phyloP scores from a whole-genome alignment of 2,329 filamentous ascomycete species.

The Fusarium stilboides region DNA sequence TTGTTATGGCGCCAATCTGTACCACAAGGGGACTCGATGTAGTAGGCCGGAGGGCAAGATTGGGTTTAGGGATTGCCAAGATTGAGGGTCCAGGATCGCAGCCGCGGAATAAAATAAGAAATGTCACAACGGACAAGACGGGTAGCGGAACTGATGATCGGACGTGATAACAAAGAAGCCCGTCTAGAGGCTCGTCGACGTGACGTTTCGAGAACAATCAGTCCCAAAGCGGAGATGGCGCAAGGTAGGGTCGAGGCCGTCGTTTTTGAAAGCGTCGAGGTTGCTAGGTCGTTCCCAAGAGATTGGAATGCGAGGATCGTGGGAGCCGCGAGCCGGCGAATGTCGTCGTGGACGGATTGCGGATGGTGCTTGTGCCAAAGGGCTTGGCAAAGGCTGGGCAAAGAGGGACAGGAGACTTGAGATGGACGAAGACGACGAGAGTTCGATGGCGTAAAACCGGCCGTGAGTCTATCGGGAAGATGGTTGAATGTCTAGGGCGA shows the following conservation, averaged over 20 bases:
- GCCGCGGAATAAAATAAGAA: conserved; percentile 25
- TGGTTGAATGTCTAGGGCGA: conserved; percentile 26
- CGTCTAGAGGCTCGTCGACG: conserved; percentile 31
- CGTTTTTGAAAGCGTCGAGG: conserved; percentile 30
- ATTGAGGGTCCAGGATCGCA: conserved; percentile 27
- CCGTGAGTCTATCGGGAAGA: conserved; percentile 43
- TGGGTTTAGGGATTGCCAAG: conserved; percentile 29
- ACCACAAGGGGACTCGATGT: conserved; percentile 13
- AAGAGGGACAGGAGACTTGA: conserved; percentile 13
- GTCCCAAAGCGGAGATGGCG: conserved; percentile 46
- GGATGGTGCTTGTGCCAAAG: conserved; percentile 39
- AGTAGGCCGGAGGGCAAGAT: conserved; percentile 11
- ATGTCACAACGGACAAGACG: conserved; percentile 22
- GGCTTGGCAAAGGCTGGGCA: conserved; percentile 38
- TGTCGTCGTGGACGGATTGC: conserved; percentile 44
- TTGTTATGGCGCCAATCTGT: conserved; percentile 36
- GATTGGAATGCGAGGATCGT: conserved; percentile 49
- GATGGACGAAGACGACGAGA: conserved; percentile 35
- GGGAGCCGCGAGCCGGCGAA: conserved; percentile 39
- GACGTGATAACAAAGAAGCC: conserved; percentile 20
- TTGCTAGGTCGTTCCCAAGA: conserved; percentile 31
- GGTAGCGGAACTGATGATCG: conserved; percentile 36
- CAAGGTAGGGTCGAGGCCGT: conserved; percentile 34
- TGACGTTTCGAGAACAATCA: conserved; percentile 37
- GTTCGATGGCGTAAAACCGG: conserved; percentile 46